Evolutionary conservation across 2,329 filamentous ascomycete species (phyloP).

Genomic region (Coniella vitis): DNA sequence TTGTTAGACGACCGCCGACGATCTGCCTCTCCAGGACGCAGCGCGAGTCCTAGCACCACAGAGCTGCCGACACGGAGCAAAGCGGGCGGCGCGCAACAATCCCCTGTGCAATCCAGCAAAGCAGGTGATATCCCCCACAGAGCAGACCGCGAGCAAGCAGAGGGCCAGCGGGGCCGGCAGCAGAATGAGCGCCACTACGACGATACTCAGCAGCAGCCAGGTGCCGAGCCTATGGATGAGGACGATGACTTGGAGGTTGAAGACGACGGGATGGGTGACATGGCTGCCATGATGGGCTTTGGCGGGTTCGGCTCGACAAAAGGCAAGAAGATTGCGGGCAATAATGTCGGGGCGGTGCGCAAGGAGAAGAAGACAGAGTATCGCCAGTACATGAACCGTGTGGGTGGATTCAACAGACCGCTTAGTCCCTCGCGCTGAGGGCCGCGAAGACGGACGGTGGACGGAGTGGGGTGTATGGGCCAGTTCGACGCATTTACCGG

Average conservation of each 20-base stretch:
- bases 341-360: conserved; percentile 71
- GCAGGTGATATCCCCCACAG: conserved; percentile 21
- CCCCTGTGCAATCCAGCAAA: conserved; percentile 31
- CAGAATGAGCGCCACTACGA: conserved; percentile 2
- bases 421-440: conserved; percentile 46
- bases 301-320: conserved; percentile 80
- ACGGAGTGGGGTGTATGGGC: no score
- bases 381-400: conserved; percentile 91
- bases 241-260: conserved; percentile 46
- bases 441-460: no score
- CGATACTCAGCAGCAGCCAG: no score
- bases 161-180: conserved; percentile 6
- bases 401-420: conserved; percentile 75
- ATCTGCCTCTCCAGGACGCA: conserved; percentile 29
- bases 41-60: conserved; percentile 19
- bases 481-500: no score
- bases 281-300: conserved; percentile 89
- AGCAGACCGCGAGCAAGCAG: conserved; percentile 17
- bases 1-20: conserved; percentile 25
- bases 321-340: conserved; percentile 80
- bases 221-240: conserved; percentile 25
- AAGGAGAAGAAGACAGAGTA: conserved; percentile 96
- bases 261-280: conserved; percentile 60
- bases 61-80: conserved; percentile 30
- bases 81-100: conserved; percentile 15